Conservation (phyloP, 305 asterid genomes). For the Fraxinus paxiana region DNA sequence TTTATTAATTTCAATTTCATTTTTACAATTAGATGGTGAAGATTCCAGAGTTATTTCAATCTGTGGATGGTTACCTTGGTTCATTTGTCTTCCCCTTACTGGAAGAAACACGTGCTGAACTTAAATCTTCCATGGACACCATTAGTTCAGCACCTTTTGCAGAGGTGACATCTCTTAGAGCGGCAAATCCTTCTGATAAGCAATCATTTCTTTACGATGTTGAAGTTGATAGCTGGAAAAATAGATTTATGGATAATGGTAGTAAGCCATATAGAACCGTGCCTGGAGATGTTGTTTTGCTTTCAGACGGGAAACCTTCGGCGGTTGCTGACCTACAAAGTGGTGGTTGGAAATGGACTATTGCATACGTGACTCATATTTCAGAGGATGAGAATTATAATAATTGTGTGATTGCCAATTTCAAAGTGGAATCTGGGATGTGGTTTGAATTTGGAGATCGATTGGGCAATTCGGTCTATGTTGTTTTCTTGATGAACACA, state of each 20-base stretch:
- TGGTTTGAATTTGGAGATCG: conserved; percentile 18
- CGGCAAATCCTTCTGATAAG: background rate
- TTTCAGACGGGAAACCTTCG: conserved; percentile 48
- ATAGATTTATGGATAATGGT: conserved; percentile 31
- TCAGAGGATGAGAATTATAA: conserved; percentile 29
- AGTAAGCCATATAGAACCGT: conserved; percentile 49
- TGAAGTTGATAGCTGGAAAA: conserved; percentile 39
- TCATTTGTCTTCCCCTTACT: conserved; percentile 42
- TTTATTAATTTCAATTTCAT: background rate
- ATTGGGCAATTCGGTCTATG: conserved; percentile 24
- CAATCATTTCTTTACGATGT: conserved; percentile 14
- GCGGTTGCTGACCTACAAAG: conserved; percentile 34
- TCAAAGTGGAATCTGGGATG: conserved; percentile 33
- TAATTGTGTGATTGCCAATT: conserved; percentile 17
- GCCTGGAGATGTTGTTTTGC: conserved; percentile 54
- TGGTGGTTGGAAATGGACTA: conserved; percentile 29
- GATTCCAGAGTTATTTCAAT: conserved; percentile 38
- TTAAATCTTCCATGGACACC: conserved; percentile 38
- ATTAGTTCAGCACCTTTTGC: conserved; percentile 43
- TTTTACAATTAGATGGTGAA: conserved; percentile 34
- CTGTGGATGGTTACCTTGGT: conserved; percentile 33
- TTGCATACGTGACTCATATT: conserved; percentile 40
- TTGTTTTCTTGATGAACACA: conserved; percentile 40
- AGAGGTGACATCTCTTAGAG: conserved; percentile 23
- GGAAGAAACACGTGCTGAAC: conserved; percentile 55